Evolutionary conservation across 2,329 filamentous ascomycete genomes (phyloP), one percentile per base, ranked within the genome.

Genomic region (Trichoderma afroharzianum): DNA sequence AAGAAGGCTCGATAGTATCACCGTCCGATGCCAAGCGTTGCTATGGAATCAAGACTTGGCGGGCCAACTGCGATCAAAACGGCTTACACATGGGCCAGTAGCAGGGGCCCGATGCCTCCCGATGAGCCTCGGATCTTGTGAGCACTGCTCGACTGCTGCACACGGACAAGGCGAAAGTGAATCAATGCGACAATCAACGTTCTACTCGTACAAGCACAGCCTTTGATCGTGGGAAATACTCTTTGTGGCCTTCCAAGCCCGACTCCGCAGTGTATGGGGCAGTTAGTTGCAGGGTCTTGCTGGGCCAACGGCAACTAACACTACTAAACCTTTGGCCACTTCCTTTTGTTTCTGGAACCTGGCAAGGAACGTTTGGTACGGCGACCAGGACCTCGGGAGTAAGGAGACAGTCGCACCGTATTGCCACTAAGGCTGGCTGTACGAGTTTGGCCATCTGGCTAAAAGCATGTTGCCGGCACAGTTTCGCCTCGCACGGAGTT

Each of bases 271-370:
- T 12, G 53, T 55, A 68, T 33, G 66, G 66, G 33, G 18, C 26
- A 24, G 36, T 32, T 36, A 32, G 21, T 59, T 68, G 55, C 55
- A 61, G 53, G 64, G 64, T 57, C 28, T 68, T n/a, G 36, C 66
- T 50, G 66, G 15, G 33, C 66, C 66, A 68, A 61, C 66, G 66
- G 66, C 66, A 47, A 53, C 66, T 68, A 68, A 26, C 33, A 53
- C 66, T 68, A 68, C n/a, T n/a, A n/a, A n/a, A 26, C 33, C 55
- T 61, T 18, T 43, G 3, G 26, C 55, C 55, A 50, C 36, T 50
- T 68, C 14, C 33, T 61, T 50, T 68, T 68, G 39, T 68, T 68
- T 68, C 66, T 68, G 66, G 66, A 68, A 68, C 33, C 66, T 57
- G 66, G 28, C n/a, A 39, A 68, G 66, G 55, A 68, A 68, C 53